Conservation (phyloP, 768 basidiomycete genomes). For the Boletus subparvulus region DNA sequence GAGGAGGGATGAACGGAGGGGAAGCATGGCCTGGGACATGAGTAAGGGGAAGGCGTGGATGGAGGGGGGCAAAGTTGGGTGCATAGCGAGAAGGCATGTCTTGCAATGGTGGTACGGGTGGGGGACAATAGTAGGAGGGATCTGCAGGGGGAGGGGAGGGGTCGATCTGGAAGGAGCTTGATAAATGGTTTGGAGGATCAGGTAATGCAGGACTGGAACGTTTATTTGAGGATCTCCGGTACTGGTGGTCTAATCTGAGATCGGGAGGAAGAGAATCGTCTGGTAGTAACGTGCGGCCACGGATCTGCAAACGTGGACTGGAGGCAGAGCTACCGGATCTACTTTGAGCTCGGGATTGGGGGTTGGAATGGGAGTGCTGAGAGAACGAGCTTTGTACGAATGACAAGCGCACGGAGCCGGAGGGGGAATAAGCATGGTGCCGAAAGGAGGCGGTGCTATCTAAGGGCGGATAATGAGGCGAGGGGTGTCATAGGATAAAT, state of each 20-base stretch:
- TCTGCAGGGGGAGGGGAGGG: slow-evolving; percentile 7
- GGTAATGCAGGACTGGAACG: slow-evolving; percentile 21
- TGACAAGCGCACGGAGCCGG: slow-evolving; percentile 32
- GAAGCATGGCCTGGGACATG: slow-evolving; percentile 27
- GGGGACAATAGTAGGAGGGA: slow-evolving; percentile 18
- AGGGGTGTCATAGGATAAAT: slow-evolving; percentile 4
- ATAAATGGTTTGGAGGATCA: slow-evolving; percentile 16
- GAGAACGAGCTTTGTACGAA: slow-evolving; percentile 39
- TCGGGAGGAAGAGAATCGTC: slow-evolving; percentile 34
- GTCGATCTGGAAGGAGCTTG: slow-evolving; percentile 14
- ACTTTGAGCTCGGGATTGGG: slow-evolving; percentile 48
- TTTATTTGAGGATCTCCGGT: slow-evolving; percentile 11
- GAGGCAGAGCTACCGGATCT: slow-evolving; percentile 48
- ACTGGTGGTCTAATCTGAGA: slow-evolving; percentile 23
- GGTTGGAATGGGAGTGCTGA: slow-evolving; percentile 33
- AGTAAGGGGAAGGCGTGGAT: slow-evolving; percentile 11
- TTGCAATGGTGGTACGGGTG: slow-evolving; percentile 17
- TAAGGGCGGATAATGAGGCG: slow-evolving; percentile 13
- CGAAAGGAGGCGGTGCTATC: slow-evolving; percentile 31
- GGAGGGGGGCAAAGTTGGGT: slow-evolving; percentile 13
- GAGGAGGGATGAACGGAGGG: slow-evolving; percentile 23
- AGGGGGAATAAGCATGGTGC: slow-evolving; percentile 29
- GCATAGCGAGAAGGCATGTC: slow-evolving; percentile 25
- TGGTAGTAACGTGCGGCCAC: slow-evolving; percentile 42
- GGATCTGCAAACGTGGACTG: slow-evolving; percentile 43